Base-by-base conservation (phyloP, 2,329 filamentous ascomycete species). In the Xylariaceae sp. region DNA sequence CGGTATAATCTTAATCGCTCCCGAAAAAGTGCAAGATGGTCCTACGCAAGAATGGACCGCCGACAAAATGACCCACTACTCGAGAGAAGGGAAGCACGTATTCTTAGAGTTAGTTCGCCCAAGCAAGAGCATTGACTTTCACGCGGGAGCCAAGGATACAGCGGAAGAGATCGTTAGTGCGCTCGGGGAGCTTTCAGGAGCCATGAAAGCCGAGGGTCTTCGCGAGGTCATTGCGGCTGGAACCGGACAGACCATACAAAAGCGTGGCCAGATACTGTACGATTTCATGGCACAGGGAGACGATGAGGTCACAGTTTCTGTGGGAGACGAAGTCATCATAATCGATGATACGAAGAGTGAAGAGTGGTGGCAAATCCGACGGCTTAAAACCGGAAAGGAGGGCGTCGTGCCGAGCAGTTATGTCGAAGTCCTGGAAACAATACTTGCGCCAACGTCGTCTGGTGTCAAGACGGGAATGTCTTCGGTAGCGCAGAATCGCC, bases 331-430 rank as follows among this genome's bases (percentile, higher is more conserved):
- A 67, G 92, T 99, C 39, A 76, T 95, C 41, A 77, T 99, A 50
- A 71, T 97, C 52, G 92, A 99, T 67, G 91, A 96, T 66, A 83
- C 79, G 32, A 94, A 92, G 72, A 96, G 92, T 58, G 91, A 96
- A 55, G 94, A 99, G 68, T 99, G 94, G 94, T 97, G 94, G 92
- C 91, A 94, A 76, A 90, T 99, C 34, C 84, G 88, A 55, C 84
- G 92, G 34, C 67, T 96, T 59, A 95, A 91, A 74, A 97, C 91
- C 68, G 90, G 90, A 63, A 94, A 91, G 68, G 90, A 96, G 73
- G 94, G 94, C 37, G 94, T 99, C 22, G 92, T 99, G 8, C 94
- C 94, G 13, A 94, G 91, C 76, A 96, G 90, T 72, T 99, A 97
- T 67, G 86, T 99, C 63, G 92, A 99, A 70, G 77, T 96, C 49